Evolutionary conservation across 371 early-diverging fungal genomes (phyloP).

Genomic region (Gilbertella persicaria): DNA sequence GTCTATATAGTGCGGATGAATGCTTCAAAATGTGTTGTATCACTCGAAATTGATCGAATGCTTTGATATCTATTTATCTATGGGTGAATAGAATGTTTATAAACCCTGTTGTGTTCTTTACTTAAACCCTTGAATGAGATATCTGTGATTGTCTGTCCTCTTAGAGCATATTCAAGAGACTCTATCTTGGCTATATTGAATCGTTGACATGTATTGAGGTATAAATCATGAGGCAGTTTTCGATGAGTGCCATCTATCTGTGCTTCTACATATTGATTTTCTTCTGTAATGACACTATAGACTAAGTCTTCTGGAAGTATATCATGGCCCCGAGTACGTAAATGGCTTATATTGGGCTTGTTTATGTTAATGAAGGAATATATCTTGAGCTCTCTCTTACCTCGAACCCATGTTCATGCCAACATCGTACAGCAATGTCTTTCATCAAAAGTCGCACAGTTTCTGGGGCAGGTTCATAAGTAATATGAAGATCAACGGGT

Average conservation of each 20-base stretch:
- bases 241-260: slow-evolving; percentile 16
- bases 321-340: slow-evolving; percentile 10
- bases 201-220: slow-evolving; percentile 28
- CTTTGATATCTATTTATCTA: neutral
- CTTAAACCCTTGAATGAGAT: slow-evolving; percentile 2
- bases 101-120: neutral
- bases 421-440: slow-evolving; percentile 21
- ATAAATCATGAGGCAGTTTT: slow-evolving; percentile 18
- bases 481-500: slow-evolving; percentile 9
- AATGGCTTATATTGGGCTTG: slow-evolving; percentile 25
- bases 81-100: neutral
- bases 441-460: slow-evolving; percentile 19
- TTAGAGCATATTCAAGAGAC: neutral
- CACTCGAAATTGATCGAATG: slow-evolving; percentile 4
- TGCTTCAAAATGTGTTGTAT: slow-evolving; percentile 20
- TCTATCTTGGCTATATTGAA: neutral
- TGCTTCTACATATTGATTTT: slow-evolving; percentile 14
- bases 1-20: neutral
- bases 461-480: slow-evolving; percentile 10
- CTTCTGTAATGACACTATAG: slow-evolving; percentile 8
- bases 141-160: neutral
- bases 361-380: neutral
- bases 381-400: slow-evolving; percentile 9
- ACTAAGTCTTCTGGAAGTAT: slow-evolving; percentile 24
- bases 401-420: slow-evolving; percentile 32